These are phyloP conservation scores for Capsicum pubescens DNA, from an alignment of 257 asterid genomes.

Conservation along the genomic window DNA sequence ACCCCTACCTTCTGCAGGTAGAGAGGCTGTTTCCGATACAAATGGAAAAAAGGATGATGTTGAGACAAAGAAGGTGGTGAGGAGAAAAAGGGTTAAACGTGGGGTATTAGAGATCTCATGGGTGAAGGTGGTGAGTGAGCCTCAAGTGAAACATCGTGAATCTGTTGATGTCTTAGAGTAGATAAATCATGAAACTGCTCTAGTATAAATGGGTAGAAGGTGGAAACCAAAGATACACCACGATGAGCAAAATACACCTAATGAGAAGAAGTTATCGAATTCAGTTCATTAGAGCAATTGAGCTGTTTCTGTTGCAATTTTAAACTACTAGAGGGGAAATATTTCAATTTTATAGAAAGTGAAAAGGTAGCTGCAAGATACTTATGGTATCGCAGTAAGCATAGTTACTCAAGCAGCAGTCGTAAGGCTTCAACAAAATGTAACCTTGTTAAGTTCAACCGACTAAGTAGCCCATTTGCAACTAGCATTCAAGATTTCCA, in stretches of 20 bases:
- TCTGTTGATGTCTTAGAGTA: neutral
- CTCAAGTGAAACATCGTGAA: neutral
- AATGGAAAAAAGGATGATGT: neutral
- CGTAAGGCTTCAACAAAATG: neutral
- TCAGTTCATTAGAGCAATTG: conserved; percentile 1
- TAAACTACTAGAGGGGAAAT: neutral
- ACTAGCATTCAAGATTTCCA: conserved; percentile 4
- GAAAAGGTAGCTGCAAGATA: neutral
- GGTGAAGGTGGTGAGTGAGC: neutral
- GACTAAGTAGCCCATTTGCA: neutral
- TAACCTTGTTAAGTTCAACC: neutral
- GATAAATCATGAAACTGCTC: neutral
- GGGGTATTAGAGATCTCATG: neutral
- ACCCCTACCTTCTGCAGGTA: too few species aligned
- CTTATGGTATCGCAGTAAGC: neutral
- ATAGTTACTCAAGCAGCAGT: neutral
- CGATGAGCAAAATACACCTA: neutral
- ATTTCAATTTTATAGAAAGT: neutral
- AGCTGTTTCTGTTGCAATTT: neutral
- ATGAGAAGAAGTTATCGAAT: neutral
- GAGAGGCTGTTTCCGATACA: neutral
- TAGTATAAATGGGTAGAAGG: neutral
- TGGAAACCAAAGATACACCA: neutral
- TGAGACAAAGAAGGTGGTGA: neutral
- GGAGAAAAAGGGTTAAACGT: neutral